Base-by-base conservation (phyloP, 352 stramenopile species). In the Peronosclerospora sorghi region DNA sequence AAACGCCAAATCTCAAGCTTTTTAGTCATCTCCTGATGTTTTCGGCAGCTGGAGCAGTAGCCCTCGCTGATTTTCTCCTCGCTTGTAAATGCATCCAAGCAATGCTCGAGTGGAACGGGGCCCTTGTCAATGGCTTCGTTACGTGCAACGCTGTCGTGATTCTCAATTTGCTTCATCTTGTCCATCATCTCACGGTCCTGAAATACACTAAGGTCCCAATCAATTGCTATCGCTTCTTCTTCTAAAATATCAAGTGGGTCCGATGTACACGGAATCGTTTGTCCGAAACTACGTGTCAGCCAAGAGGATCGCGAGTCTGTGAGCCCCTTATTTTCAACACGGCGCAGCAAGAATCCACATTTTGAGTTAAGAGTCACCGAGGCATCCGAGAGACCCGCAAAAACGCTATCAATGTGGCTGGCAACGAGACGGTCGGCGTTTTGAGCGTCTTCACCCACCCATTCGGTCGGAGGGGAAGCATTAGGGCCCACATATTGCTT, bases 1-100 rank as follows among this genome's bases (percentile, higher is more conserved):
- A 96, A 62, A 18, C 89, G 84, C 76, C 95, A 99, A 12, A 99
- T 85, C 59, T 97, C 88, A 24, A 99, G 77, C 59, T 98, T 95
- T 68, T 99, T 99, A 53, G 90, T 98, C 50, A 97, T 97, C 45
- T 96, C 82, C 35, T 96, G 79, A 47, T 96, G 89, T 37, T 94
- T 60, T 36, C 96, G 87, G 59, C 96, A 99, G 52, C 84, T 94
- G 17, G 86, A 96, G 67, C 96, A 99, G 62, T 98, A 99, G 49
- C 95, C 79, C 45, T 94, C 81, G 28, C 58, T 85, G 48, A 94
- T 90, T 48, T 89, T 91, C 41, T 94, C 81, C 45, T 91, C 78
- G 8, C 58, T 75, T 8, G 78, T 94, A 41, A 94, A 94, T 4
- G 77, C 72, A 49, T 94, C 73, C 32, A 94, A 54, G 35, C 81